Evolutionary conservation across 148 eudicot genomes (phyloP).

Genomic region (Camellia lanceoleosa): DNA sequence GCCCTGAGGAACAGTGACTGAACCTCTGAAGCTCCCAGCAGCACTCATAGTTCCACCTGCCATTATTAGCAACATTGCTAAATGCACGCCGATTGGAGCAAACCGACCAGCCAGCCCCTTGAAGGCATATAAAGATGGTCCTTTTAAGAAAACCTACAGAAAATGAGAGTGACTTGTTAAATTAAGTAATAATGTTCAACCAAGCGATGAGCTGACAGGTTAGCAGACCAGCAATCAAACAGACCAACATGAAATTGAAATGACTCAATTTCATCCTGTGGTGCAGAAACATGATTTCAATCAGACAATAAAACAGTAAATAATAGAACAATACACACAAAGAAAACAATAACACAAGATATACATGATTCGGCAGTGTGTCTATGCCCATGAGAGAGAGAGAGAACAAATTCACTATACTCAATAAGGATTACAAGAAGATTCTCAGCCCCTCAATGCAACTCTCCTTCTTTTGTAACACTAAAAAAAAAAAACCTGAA

Average conservation of each 20-base stretch:
- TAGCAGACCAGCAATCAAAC: neutral
- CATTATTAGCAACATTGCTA: constrained; percentile 88
- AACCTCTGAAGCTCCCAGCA: constrained; percentile 90
- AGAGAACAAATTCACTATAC: too few relatives aligned
- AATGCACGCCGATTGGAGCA: constrained; percentile 95
- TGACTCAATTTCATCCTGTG: neutral
- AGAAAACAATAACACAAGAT: too few relatives aligned
- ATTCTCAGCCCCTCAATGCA: too few relatives aligned
- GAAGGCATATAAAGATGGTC: constrained; percentile 88
- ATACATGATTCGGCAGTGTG: too few relatives aligned
- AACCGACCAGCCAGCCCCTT: constrained; percentile 91
- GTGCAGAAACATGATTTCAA: too few relatives aligned
- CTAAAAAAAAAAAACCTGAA: too few relatives aligned
- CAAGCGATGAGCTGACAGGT: neutral
- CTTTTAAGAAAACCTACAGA: constrained; percentile 77
- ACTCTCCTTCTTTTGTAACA: too few relatives aligned
- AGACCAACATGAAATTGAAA: neutral
- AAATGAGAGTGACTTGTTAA: neutral
- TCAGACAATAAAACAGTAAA: too few relatives aligned
- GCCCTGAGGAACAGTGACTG: constrained; percentile 91
- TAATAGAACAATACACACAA: too few relatives aligned
- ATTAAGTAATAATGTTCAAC: neutral
- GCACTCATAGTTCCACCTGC: constrained; percentile 92
- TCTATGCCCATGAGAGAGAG: too few relatives aligned
- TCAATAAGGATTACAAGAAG: too few relatives aligned